Conservation (phyloP, 208 protist species). For the Novymonas esmeraldas region DNA sequence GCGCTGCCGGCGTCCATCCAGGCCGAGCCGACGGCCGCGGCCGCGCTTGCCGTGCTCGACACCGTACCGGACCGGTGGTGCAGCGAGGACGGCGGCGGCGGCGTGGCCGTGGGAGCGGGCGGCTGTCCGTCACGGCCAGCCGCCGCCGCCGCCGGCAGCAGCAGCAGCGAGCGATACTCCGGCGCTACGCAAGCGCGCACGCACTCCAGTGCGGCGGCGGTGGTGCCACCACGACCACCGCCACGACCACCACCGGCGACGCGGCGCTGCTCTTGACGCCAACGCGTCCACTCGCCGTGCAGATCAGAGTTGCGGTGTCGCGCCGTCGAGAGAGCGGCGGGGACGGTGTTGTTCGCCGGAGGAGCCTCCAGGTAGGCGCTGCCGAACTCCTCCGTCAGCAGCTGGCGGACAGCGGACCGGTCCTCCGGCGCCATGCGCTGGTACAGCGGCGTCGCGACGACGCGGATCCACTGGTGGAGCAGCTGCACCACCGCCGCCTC, state of each 20-base stretch:
- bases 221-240: no score
- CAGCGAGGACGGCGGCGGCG: background rate
- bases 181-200: background rate
- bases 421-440: background rate
- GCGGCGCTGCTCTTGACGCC: slow-evolving; percentile 16
- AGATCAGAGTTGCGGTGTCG: slow-evolving; percentile 1
- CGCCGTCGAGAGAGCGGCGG: background rate
- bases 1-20: slow-evolving; percentile 27
- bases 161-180: slow-evolving; percentile 1
- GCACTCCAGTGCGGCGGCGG: background rate
- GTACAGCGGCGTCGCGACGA: slow-evolving; percentile 17
- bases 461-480: slow-evolving; percentile 23
- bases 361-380: slow-evolving; percentile 6
- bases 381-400: slow-evolving; percentile 10
- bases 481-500: slow-evolving; percentile 5
- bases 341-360: background rate
- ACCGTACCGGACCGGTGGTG: background rate
- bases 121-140: background rate
- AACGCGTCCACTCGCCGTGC: slow-evolving; percentile 24
- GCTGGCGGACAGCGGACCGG: background rate
- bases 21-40: background rate
- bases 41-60: background rate
- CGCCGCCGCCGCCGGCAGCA: background rate
- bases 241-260: no score
- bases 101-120: background rate